These are phyloP conservation scores for Rhinocladiella mackenziei DNA, from an alignment of 2,329 filamentous ascomycete genomes.

Conservation along the genomic window DNA sequence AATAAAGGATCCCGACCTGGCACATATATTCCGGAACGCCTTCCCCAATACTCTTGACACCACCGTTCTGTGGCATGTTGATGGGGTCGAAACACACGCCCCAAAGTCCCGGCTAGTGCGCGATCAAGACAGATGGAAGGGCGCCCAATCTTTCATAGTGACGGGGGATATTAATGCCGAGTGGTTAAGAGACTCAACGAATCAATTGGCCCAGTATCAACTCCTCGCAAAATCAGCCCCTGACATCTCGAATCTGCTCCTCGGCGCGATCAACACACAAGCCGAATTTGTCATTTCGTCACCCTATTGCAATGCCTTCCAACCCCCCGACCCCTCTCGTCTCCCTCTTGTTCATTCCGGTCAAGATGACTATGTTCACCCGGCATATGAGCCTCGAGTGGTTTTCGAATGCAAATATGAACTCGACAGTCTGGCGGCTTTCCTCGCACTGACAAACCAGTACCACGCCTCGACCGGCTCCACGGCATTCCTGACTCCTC, in stretches of 20 bases:
- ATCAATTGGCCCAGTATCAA: slow-evolving; percentile 90
- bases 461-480: slow-evolving; percentile 78
- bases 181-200: slow-evolving; percentile 85
- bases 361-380: slow-evolving; percentile 79
- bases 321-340: slow-evolving; percentile 80
- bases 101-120: slow-evolving; percentile 39
- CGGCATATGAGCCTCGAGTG: slow-evolving; percentile 72
- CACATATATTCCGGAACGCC: slow-evolving; percentile 88
- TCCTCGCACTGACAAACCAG: slow-evolving; percentile 78
- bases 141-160: slow-evolving; percentile 86
- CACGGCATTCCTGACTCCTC: slow-evolving; percentile 68
- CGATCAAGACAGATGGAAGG: slow-evolving; percentile 68
- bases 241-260: slow-evolving; percentile 71
- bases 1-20: slow-evolving; percentile 81
- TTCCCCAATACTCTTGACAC: slow-evolving; percentile 91
- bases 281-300: slow-evolving; percentile 89
- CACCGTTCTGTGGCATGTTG: slow-evolving; percentile 80
- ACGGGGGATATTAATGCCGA: slow-evolving; percentile 91
- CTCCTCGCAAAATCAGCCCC: slow-evolving; percentile 75
- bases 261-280: slow-evolving; percentile 95
- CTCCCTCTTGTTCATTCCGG: slow-evolving; percentile 70
- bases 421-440: slow-evolving; percentile 89
- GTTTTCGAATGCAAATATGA: slow-evolving; percentile 99
- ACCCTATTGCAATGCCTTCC: slow-evolving; percentile 97
- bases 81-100: slow-evolving; percentile 46